Base-by-base conservation (phyloP, 306 rosid genomes). In the Malus sylvestris region DNA sequence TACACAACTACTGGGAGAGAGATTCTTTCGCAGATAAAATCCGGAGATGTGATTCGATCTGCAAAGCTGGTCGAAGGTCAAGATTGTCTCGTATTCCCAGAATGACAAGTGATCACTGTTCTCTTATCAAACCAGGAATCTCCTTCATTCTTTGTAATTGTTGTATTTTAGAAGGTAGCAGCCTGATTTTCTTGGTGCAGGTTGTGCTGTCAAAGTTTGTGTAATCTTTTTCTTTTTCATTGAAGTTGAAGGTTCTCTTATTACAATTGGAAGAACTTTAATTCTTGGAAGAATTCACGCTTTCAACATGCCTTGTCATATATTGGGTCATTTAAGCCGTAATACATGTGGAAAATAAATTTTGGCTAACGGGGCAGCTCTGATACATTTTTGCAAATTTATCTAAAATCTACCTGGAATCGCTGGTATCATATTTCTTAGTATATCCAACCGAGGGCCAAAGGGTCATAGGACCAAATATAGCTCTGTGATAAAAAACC, bases 1-100 rank as follows among this genome's bases (percentile, higher is more conserved):
- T 94, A 94, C 76, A 85, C 93, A n/a, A 94, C 91, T 52, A 77
- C 16, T 25, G 98, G 98, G 75, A 92, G 87, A 90, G 97, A 90
- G 18, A 79, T 89, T 70, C 98, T 94, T 49, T 78, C 27, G 57
- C 93, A 92, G 86, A 90, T 94, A 78, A 94, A 90, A 89, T 85
- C 93, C 0, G 97, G 98, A 45, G 97, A 94, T 68, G 52, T 90
- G 30, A 88, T 94, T 76, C 87, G 79, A 75, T 89, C 95, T 0
- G 97, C 93, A 42, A 92, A 83, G 84, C 91, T 94, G 35, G 80
- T 94, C 32, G 95, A 90, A 68, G 97, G 98, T 81, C 84, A 82
- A 81, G 97, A 90, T 72, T 95, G 90, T 53, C 96, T 92, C 55
- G 79, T 90, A 16, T 78, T 94, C 85, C 95, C 95, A 1, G 74